A percentile compares a stretch with the other conserved stretches of the same genome.
Evolutionary conservation across 2,329 filamentous ascomycete genomes (phyloP).

Genomic region (Periconia sp.): DNA sequence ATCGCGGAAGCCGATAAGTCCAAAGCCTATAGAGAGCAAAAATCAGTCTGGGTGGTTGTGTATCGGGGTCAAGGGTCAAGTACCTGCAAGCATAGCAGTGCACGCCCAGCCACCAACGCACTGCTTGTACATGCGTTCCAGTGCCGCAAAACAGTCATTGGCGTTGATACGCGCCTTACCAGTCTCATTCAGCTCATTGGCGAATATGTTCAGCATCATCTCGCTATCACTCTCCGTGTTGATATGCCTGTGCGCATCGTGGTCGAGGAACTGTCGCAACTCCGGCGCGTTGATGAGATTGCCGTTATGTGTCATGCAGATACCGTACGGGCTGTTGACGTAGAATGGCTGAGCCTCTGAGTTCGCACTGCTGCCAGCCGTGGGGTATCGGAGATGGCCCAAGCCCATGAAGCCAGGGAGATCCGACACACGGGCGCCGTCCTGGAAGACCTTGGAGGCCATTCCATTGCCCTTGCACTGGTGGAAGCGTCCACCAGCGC

Average conservation of each 20-base stretch:
- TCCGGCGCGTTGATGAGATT: slow-evolving; percentile 83
- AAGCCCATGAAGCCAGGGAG: slow-evolving; percentile 87
- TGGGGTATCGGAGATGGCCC: slow-evolving; percentile 87
- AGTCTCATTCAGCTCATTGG: slow-evolving; percentile 78
- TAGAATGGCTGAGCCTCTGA: slow-evolving; percentile 93
- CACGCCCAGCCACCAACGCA: slow-evolving; percentile 81
- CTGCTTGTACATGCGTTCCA: slow-evolving; percentile 73
- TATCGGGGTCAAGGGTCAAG: slow-evolving; percentile 10
- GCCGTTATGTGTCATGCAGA: slow-evolving; percentile 83
- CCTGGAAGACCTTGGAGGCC: slow-evolving; percentile 82
- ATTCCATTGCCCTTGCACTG: slow-evolving; percentile 92
- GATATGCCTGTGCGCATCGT: slow-evolving; percentile 82
- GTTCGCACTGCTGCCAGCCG: slow-evolving; percentile 81
- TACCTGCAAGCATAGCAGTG: slow-evolving; percentile 78
- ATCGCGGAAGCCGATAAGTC: slow-evolving; percentile 80
- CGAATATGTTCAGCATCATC: slow-evolving; percentile 87
- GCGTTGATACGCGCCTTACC: slow-evolving; percentile 81
- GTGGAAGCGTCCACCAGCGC: slow-evolving; percentile 77
- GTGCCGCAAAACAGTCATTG: slow-evolving; percentile 75
- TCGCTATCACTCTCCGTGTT: slow-evolving; percentile 92
- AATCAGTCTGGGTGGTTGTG: background rate
- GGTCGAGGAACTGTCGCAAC: slow-evolving; percentile 73
- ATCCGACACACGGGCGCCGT: slow-evolving; percentile 74
- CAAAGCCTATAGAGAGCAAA: slow-evolving; percentile 66
- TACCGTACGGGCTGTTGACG: slow-evolving; percentile 83